These are phyloP conservation scores for Neurospora intermedia DNA, from an alignment of 495 filamentous ascomycete genomes.

Conservation along the genomic window DNA sequence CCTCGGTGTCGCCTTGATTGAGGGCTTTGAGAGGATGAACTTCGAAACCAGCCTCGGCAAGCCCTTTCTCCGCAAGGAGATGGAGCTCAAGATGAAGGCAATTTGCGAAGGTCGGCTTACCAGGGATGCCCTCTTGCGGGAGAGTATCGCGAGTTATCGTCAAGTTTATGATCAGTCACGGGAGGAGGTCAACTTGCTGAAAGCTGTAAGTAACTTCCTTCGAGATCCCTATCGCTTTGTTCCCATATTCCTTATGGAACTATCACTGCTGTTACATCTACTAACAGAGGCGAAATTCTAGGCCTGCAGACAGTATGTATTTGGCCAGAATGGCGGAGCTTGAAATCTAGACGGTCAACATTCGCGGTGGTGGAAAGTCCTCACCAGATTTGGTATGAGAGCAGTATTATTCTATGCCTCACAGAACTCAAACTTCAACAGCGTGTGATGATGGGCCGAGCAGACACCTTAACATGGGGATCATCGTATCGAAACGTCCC, in stretches of 20 bases:
- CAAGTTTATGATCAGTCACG: conserved; percentile 70
- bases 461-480: neutral
- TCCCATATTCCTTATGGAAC: neutral
- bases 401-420: neutral
- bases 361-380: neutral
- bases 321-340: conserved; percentile 15
- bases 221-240: neutral
- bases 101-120: conserved; percentile 83
- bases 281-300: conserved; percentile 6
- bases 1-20: conserved; percentile 79
- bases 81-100: conserved; percentile 88
- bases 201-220: conserved; percentile 44
- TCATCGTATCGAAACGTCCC: neutral
- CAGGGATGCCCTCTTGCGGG: conserved; percentile 59
- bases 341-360: neutral
- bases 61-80: conserved; percentile 95
- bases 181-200: conserved; percentile 64
- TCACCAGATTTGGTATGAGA: neutral
- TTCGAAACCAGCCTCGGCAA: conserved; percentile 87
- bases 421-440: neutral
- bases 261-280: neutral
- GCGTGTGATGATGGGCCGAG: neutral
- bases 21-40: conserved; percentile 86
- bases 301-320: conserved; percentile 40
- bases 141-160: conserved; percentile 75